Percentiles rank a stretch among this genome's conserved stretches.
Conservation (phyloP, 352 stramenopile genomes). For the Globisporangium canariense region DNA sequence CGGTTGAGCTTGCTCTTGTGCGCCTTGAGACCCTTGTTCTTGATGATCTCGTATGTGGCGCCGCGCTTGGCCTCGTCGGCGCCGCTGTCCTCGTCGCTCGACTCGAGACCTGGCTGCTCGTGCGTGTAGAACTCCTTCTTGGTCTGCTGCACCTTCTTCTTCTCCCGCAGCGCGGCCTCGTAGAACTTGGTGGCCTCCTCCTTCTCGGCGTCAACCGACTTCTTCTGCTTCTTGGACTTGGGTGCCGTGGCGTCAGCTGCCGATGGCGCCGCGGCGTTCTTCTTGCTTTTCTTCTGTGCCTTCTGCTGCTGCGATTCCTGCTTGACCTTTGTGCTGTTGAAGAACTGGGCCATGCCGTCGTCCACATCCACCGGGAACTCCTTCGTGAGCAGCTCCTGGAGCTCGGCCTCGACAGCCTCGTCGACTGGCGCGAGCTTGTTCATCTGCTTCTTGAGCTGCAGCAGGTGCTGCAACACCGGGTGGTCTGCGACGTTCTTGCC, state of each 20-base stretch:
- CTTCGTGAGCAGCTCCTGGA: conserved; percentile 67
- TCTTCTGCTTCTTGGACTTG: conserved; percentile 47
- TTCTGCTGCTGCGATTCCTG: conserved; percentile 18
- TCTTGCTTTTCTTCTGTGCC: conserved; percentile 27
- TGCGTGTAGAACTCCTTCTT: conserved; percentile 83
- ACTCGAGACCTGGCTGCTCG: conserved; percentile 46
- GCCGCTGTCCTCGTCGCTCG: conserved; percentile 66
- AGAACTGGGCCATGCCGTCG: conserved; percentile 74
- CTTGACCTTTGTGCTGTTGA: conserved; percentile 22
- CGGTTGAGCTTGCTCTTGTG: conserved; percentile 98
- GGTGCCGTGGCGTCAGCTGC: not conserved
- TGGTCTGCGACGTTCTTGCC: conserved; percentile 79
- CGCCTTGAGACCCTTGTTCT: conserved; percentile 97
- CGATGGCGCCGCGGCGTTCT: conserved; percentile 7
- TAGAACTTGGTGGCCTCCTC: conserved; percentile 76
- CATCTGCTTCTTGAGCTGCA: conserved; percentile 76
- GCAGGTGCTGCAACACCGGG: conserved; percentile 71
- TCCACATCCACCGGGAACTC: conserved; percentile 49
- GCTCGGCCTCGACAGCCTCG: conserved; percentile 48
- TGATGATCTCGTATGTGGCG: conserved; percentile 95
- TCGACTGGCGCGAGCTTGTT: conserved; percentile 55
- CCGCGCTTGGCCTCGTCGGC: conserved; percentile 86
- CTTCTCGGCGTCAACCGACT: conserved; percentile 43
- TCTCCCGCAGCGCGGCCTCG: conserved; percentile 47
- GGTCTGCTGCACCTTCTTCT: conserved; percentile 46